A percentile compares a stretch with the other conserved stretches of the same genome.
Conservation (phyloP, 2,329 filamentous ascomycete genomes). For the Diaporthe citri region DNA sequence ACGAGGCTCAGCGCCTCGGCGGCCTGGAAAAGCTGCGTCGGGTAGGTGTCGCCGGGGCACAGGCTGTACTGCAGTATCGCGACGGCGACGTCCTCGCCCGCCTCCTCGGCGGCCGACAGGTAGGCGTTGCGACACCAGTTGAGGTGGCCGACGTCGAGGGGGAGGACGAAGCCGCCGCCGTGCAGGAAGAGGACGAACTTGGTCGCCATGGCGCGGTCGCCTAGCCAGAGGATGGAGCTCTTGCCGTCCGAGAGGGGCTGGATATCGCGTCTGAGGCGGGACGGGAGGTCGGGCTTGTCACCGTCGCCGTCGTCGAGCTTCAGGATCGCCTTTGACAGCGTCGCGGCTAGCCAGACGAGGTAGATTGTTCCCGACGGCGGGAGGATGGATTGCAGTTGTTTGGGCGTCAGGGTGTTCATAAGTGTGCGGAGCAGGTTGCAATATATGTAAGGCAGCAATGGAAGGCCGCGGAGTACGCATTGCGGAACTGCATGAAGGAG, state of each 20-base stretch:
- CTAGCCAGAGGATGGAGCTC: conserved; percentile 47
- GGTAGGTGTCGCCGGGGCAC: conserved; percentile 46
- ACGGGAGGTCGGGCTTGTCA: not conserved
- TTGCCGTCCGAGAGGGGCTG: conserved; percentile 42
- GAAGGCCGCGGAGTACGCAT: conserved; percentile 20
- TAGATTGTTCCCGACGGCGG: conserved; percentile 11
- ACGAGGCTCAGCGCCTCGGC: conserved; percentile 48
- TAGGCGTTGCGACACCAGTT: conserved; percentile 47
- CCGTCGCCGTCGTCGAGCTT: not conserved
- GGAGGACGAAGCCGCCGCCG: conserved; percentile 48
- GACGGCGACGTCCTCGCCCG: conserved; percentile 4
- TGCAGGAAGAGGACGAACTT: conserved; percentile 49
- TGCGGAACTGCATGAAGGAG: conserved; percentile 19
- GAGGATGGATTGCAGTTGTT: conserved; percentile 5
- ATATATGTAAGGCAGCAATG: not conserved
- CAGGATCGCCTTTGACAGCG: not conserved
- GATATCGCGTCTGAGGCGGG: conserved; percentile 39
- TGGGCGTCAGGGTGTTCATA: conserved; percentile 13
- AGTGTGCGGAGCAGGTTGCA: conserved; percentile 25
- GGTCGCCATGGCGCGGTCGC: conserved; percentile 45
- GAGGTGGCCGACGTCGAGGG: conserved; percentile 43
- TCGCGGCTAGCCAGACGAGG: conserved; percentile 9
- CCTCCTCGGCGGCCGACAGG: conserved; percentile 32
- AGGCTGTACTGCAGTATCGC: conserved; percentile 51
- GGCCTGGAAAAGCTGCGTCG: conserved; percentile 50